Conservation (phyloP, 768 basidiomycete genomes). For the Termitomyces sp. region DNA sequence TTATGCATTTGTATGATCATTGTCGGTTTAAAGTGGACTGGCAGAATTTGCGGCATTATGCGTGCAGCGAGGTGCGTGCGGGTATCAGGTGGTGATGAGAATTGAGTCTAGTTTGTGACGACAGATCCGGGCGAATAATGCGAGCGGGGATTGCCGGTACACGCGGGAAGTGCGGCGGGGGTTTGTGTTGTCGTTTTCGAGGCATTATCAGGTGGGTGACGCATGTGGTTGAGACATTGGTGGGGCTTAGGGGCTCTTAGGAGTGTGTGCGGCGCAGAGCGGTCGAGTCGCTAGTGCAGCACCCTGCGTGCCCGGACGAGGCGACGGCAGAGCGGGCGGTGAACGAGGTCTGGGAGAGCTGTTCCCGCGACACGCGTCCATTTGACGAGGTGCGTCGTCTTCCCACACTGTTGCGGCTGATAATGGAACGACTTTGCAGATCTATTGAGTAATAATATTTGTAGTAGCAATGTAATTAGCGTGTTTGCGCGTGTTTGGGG, state of each 20-base stretch:
- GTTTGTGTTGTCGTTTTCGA: conserved; percentile 66
- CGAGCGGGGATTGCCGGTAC: conserved; percentile 92
- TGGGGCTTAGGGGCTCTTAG: conserved; percentile 31
- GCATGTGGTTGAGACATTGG: neutral
- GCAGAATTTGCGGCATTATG: conserved; percentile 87
- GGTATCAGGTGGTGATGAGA: no score
- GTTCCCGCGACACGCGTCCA: conserved; percentile 90
- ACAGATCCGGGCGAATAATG: conserved; percentile 95
- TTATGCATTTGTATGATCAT: conserved; percentile 94
- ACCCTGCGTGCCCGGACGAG: conserved; percentile 72
- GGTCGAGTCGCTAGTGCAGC: conserved; percentile 71
- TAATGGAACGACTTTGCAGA: conserved; percentile 8
- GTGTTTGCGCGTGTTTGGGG: conserved; percentile 24
- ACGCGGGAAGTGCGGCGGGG: conserved; percentile 77
- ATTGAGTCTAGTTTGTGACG: no score
- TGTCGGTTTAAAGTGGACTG: conserved; percentile 93
- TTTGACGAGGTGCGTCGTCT: conserved; percentile 79
- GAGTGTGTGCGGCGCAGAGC: conserved; percentile 89
- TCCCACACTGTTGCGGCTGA: neutral
- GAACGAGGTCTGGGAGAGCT: conserved; percentile 97
- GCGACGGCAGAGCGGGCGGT: conserved; percentile 84
- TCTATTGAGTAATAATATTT: conserved; percentile 10
- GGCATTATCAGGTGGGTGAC: conserved; percentile 84
- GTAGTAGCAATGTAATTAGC: neutral
- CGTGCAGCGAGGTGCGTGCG: conserved; percentile 82